phyloP scores from a whole-genome alignment of 805 yeast genomes.

The Sugiyamaella lignohabitans region DNA sequence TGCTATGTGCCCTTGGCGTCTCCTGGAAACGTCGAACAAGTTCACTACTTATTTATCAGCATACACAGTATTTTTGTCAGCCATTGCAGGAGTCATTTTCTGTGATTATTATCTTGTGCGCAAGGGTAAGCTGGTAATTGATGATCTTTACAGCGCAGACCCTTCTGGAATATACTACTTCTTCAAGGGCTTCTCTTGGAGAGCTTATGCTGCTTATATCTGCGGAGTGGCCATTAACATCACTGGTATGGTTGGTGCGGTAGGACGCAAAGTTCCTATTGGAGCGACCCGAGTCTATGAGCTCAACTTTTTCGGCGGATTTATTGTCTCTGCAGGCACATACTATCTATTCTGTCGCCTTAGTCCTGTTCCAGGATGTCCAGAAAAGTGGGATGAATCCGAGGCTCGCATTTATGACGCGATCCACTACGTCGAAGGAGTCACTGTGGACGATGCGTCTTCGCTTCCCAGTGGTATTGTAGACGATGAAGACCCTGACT shows the following conservation, averaged over 20 bases:
- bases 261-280: conserved; percentile 66
- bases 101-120: conserved; percentile 67
- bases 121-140: conserved; percentile 59
- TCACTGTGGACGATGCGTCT: neutral
- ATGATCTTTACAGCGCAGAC: conserved; percentile 54
- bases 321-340: conserved; percentile 47
- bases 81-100: conserved; percentile 65
- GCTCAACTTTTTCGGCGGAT: conserved; percentile 73
- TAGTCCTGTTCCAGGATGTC: conserved; percentile 18
- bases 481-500: neutral
- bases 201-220: conserved; percentile 75
- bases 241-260: conserved; percentile 79
- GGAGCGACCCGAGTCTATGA: conserved; percentile 73
- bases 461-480: too few species aligned
- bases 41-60: conserved; percentile 78
- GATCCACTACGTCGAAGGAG: conserved; percentile 1
- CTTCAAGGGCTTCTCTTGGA: conserved; percentile 70
- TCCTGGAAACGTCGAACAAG: conserved; percentile 59
- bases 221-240: conserved; percentile 78
- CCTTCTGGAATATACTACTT: conserved; percentile 50
- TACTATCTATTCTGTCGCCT: conserved; percentile 44
- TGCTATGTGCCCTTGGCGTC: conserved; percentile 78
- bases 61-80: conserved; percentile 72
- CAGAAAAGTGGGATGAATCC: conserved; percentile 12
- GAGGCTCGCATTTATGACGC: conserved; percentile 11